Conservation (phyloP, 164 flowering plant genomes). For the Liquidambar formosana region DNA sequence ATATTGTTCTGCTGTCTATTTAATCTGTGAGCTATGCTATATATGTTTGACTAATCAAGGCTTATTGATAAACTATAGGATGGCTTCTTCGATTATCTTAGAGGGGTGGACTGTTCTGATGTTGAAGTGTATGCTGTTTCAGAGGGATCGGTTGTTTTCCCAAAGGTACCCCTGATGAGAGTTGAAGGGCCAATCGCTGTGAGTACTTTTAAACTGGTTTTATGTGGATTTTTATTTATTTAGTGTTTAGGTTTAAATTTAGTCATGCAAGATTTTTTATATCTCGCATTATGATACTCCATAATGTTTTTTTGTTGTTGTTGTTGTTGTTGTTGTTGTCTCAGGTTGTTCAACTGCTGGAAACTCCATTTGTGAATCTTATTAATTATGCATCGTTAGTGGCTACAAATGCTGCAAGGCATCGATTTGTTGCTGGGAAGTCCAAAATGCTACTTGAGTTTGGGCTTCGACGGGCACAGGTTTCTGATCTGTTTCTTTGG, state of each 20-base stretch:
- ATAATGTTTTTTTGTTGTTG: slow-evolving; percentile 15
- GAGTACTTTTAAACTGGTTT: slow-evolving; percentile 34
- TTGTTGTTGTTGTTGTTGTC: slow-evolving; percentile 14
- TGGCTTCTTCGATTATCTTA: slow-evolving; percentile 82
- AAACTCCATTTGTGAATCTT: slow-evolving; percentile 91
- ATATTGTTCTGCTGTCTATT: background rate
- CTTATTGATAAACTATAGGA: slow-evolving; percentile 43
- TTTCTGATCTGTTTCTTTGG: slow-evolving; percentile 20
- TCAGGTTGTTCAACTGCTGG: slow-evolving; percentile 89
- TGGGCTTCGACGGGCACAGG: slow-evolving; percentile 98
- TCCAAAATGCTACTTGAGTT: slow-evolving; percentile 85
- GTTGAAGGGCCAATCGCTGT: slow-evolving; percentile 95
- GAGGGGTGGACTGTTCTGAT: slow-evolving; percentile 84
- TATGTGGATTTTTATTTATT: too few species aligned
- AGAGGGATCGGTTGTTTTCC: slow-evolving; percentile 95
- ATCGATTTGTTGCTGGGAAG: slow-evolving; percentile 94
- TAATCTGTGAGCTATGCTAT: background rate
- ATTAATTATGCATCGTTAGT: slow-evolving; percentile 92
- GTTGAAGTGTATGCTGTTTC: slow-evolving; percentile 85
- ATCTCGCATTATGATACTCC: background rate
- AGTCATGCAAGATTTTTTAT: background rate
- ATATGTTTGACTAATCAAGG: slow-evolving; percentile 4
- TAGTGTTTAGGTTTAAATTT: background rate
- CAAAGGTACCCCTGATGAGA: slow-evolving; percentile 88
- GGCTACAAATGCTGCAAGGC: slow-evolving; percentile 98